These are phyloP conservation scores for Glomus cerebriforme DNA, from an alignment of 192 early-diverging fungal genomes.

Conservation along the genomic window DNA sequence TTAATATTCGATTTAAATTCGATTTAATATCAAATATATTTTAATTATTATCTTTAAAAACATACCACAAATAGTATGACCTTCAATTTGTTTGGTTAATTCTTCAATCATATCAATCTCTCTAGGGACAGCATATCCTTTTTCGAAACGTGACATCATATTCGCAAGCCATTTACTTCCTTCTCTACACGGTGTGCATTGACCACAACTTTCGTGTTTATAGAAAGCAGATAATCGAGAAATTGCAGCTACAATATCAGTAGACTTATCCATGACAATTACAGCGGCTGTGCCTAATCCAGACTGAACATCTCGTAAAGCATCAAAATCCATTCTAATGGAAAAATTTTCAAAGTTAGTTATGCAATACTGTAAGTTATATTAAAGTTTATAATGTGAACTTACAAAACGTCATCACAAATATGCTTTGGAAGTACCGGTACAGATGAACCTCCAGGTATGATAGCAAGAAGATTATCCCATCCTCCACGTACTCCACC, in stretches of 20 bases:
- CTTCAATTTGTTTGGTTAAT: slow-evolving; percentile 96
- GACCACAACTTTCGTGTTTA: slow-evolving; percentile 97
- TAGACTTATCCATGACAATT: slow-evolving; percentile 98
- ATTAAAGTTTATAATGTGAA: background rate
- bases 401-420: slow-evolving; percentile 81
- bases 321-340: slow-evolving; percentile 96
- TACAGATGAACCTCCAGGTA: slow-evolving; percentile 96
- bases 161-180: slow-evolving; percentile 92
- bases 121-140: slow-evolving; percentile 72
- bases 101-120: slow-evolving; percentile 98
- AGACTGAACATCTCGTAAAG: slow-evolving; percentile 88
- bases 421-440: slow-evolving; percentile 82
- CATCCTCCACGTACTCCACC: slow-evolving; percentile 97
- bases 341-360: too few species aligned
- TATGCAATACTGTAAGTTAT: background rate
- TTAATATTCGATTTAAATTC: background rate
- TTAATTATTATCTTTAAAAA: background rate
- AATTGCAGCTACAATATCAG: slow-evolving; percentile 93
- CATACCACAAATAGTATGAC: slow-evolving; percentile 92
- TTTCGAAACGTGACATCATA: slow-evolving; percentile 96
- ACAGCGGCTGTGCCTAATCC: slow-evolving; percentile 96
- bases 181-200: slow-evolving; percentile 99
- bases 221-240: slow-evolving; percentile 92
- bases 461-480: slow-evolving; percentile 97
- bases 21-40: background rate